These are phyloP conservation scores for Cordyceps cateniannulata DNA, from an alignment of 2,329 filamentous ascomycete genomes.

Conservation along the genomic window DNA sequence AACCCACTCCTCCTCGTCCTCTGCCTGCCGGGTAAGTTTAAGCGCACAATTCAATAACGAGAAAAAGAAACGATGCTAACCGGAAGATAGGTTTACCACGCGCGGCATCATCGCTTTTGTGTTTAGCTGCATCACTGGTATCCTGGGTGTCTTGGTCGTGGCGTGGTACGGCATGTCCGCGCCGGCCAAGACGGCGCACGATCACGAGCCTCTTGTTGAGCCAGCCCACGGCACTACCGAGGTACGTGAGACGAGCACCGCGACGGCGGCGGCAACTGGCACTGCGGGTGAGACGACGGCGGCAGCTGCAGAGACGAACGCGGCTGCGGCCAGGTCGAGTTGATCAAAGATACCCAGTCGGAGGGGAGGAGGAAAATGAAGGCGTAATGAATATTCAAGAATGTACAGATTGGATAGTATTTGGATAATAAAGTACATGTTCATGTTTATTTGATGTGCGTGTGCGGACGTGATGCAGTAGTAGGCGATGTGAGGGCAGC, in stretches of 20 bases:
- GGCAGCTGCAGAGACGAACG: not conserved
- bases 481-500: too few species aligned
- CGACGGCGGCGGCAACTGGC: not conserved
- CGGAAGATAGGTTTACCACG: conserved; percentile 49
- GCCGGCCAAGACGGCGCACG: not conserved
- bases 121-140: conserved; percentile 62
- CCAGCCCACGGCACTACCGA: not conserved
- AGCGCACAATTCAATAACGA: not conserved
- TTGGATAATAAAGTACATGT: not conserved
- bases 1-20: conserved; percentile 47
- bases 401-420: not conserved
- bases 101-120: conserved; percentile 68
- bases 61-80: not conserved
- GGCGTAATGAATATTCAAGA: not conserved
- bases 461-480: not conserved
- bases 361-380: not conserved
- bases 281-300: not conserved
- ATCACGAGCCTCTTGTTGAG: not conserved
- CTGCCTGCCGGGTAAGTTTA: conserved; percentile 56
- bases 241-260: not conserved
- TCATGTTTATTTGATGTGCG: not conserved
- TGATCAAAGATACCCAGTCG: conserved; percentile 4
- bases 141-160: conserved; percentile 62
- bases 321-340: not conserved
- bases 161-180: conserved; percentile 55